A percentile compares a stretch with the other conserved stretches of the same genome.
Evolutionary conservation across 192 early-diverging fungal genomes (phyloP).

Genomic region (Coemansia sp.): DNA sequence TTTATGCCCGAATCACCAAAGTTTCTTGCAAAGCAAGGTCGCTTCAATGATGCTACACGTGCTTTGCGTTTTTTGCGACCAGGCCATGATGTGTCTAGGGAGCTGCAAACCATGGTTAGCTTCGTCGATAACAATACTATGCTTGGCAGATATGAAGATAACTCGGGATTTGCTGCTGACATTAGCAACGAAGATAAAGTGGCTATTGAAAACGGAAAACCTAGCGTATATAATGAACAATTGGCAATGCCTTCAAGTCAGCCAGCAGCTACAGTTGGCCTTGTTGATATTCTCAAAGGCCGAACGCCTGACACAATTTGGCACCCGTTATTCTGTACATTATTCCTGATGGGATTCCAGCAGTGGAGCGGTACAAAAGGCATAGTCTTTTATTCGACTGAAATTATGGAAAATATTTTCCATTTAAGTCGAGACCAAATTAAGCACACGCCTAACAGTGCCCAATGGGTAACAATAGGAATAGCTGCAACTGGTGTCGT

Average conservation of each 20-base stretch:
- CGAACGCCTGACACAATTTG: conserved; percentile 56
- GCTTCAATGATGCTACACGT: conserved; percentile 50
- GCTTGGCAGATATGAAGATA: not conserved
- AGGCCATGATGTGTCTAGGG: conserved; percentile 50
- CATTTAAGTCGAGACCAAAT: conserved; percentile 39
- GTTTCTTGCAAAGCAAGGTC: conserved; percentile 59
- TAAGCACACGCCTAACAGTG: conserved; percentile 41
- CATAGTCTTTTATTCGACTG: conserved; percentile 80
- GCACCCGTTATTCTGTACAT: conserved; percentile 59
- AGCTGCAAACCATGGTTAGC: conserved; percentile 58
- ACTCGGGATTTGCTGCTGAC: conserved; percentile 12
- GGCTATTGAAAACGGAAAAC: not conserved
- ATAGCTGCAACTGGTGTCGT: conserved; percentile 35
- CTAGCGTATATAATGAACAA: not conserved
- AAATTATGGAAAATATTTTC: conserved; percentile 65
- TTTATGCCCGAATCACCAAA: conserved; percentile 76
- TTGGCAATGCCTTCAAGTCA: too few species aligned
- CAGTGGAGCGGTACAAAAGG: conserved; percentile 84
- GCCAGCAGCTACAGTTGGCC: conserved; percentile 10
- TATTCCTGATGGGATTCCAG: conserved; percentile 72
- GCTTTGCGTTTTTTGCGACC: conserved; percentile 59
- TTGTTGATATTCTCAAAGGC: conserved; percentile 43
- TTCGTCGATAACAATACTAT: not conserved
- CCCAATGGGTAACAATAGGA: conserved; percentile 49
- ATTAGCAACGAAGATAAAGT: conserved; percentile 6